Evolutionary conservation across 2,329 filamentous ascomycete species (phyloP), one percentile per base, ranked within the genome.

Genomic region (Neonectria neomacrospora): DNA sequence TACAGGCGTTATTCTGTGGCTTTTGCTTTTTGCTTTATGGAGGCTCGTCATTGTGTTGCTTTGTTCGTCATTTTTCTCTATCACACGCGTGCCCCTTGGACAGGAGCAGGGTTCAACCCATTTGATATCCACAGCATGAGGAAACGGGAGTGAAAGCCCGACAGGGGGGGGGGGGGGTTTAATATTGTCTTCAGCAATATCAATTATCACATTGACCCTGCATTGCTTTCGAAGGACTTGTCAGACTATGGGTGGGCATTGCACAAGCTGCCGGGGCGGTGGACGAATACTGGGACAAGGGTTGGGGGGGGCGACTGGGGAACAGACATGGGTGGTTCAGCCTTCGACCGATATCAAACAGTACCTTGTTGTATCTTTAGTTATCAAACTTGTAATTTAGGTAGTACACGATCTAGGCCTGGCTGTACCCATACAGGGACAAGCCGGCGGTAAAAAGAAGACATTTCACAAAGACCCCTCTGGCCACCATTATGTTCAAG

Each of bases 311-410:
- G 18, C 26, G 48, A 47, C 48, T 30, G 56, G 22, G 39, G 47
- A 18, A 52, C 23, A 28, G 20, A 28, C 37, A n/a, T 28, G 37
- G 10, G 30, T 42, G 32, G 26, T 4, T 59, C 11, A 41, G 23
- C 45, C 55, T 50, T 60, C 16, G 30, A 20, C 53, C 30, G 51
- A 54, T 41, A 57, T 20, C 47, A 56, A 28, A 32, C 47, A 34
- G 60, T 52, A 63, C 45, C 37, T 47, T 63, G 59, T 47, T 58
- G 48, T 67, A 59, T 57, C 44, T 26, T 39, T 65, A 41, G 37
- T 41, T 20, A 65, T 55, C 41, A 50, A 61, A 42, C 50, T 61
- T 67, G 62, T 67, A 65, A 63, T 67, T 53, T 67, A 65, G 55
- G 50, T 45, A 52, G 53, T 37, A 55, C 56, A 51, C 22, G 42